A percentile compares a stretch with the other conserved stretches of the same genome.
These are phyloP conservation scores for Setaria viridis DNA, from an alignment of 202 grass and related monocot genomes.

Conservation along the genomic window DNA sequence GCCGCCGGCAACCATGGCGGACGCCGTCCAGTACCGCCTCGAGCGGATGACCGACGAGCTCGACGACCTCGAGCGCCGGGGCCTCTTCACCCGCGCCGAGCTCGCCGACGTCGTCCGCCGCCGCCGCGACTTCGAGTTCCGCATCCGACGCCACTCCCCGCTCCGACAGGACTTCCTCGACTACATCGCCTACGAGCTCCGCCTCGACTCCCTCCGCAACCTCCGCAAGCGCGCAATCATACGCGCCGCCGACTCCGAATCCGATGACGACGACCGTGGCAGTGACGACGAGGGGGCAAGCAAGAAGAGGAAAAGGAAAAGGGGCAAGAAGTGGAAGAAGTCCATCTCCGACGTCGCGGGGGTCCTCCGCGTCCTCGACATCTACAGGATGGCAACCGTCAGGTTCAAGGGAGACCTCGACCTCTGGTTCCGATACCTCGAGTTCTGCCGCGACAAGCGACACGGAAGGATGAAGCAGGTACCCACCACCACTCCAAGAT, in stretches of 20 bases:
- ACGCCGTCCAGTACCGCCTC: constrained; percentile 80
- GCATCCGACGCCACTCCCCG: constrained; percentile 79
- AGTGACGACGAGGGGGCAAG: neutral
- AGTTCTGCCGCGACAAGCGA: constrained; percentile 72
- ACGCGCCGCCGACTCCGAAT: constrained; percentile 33
- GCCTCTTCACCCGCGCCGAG: constrained; percentile 82
- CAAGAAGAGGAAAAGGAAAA: constrained; percentile 23
- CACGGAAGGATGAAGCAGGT: constrained; percentile 96
- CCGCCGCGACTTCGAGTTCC: constrained; percentile 90
- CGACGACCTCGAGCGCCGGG: constrained; percentile 78
- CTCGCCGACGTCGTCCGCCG: constrained; percentile 70
- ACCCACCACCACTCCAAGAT: neutral
- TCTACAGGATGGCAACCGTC: constrained; percentile 67
- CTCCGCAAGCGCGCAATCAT: constrained; percentile 78
- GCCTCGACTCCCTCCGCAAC: constrained; percentile 68
- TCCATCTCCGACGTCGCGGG: constrained; percentile 69
- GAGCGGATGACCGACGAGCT: constrained; percentile 91
- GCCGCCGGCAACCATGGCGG: constrained; percentile 53
- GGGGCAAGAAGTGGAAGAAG: constrained; percentile 64
- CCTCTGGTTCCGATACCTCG: constrained; percentile 85
- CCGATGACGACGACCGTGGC: neutral
- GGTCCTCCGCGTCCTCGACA: constrained; percentile 64
- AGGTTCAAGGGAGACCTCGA: constrained; percentile 93
- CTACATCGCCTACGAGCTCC: constrained; percentile 79
- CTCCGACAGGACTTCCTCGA: constrained; percentile 66